Evolutionary conservation across 441 rosid species (phyloP).

Genomic region (Raphanus hybrid): DNA sequence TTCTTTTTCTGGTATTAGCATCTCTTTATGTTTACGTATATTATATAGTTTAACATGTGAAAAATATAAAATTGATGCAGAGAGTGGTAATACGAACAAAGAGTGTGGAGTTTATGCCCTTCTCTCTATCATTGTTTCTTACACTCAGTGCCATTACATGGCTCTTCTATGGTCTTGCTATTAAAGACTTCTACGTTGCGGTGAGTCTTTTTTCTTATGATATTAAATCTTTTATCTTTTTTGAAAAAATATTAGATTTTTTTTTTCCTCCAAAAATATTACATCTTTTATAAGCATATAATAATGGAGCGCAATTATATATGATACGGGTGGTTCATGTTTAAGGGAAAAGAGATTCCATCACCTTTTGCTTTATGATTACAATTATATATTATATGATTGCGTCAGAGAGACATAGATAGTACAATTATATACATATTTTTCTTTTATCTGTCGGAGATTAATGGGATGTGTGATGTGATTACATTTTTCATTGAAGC

Average conservation of each 20-base stretch:
- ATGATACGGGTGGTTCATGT: slow-evolving; percentile 4
- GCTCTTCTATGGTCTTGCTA: slow-evolving; percentile 64
- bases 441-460: background rate
- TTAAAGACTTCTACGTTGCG: slow-evolving; percentile 61
- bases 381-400: slow-evolving; percentile 40
- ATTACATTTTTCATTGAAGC: slow-evolving; percentile 32
- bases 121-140: slow-evolving; percentile 57
- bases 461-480: slow-evolving; percentile 11
- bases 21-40: slow-evolving; percentile 12
- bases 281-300: background rate
- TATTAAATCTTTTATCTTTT: too few species aligned
- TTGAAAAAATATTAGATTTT: too few species aligned
- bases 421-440: background rate
- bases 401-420: slow-evolving; percentile 8
- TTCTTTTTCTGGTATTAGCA: background rate
- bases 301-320: slow-evolving; percentile 9
- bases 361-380: slow-evolving; percentile 28
- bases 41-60: slow-evolving; percentile 15
- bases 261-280: background rate
- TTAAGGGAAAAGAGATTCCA: slow-evolving; percentile 21
- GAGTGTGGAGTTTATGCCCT: slow-evolving; percentile 77
- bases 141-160: slow-evolving; percentile 61
- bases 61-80: slow-evolving; percentile 42
- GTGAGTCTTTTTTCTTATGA: slow-evolving; percentile 40
- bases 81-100: slow-evolving; percentile 59